These are phyloP conservation scores for Neoboletus subvelutipes DNA, from an alignment of 768 basidiomycete species.

Conservation along the genomic window DNA sequence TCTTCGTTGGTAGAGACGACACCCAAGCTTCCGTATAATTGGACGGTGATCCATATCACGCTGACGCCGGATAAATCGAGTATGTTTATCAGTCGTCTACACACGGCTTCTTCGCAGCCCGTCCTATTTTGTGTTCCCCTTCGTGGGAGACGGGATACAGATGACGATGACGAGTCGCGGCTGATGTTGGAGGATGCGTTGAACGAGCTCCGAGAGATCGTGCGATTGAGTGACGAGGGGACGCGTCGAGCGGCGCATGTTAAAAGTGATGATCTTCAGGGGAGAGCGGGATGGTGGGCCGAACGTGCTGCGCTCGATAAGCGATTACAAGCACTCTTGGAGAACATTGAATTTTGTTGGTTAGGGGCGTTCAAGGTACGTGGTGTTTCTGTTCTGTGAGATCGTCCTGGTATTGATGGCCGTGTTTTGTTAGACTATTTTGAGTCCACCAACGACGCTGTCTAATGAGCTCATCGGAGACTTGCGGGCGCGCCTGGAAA, in stretches of 20 bases:
- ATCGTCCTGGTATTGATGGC: not conserved
- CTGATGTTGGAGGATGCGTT: conserved; percentile 76
- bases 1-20: conserved; percentile 43
- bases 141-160: conserved; percentile 75
- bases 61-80: conserved; percentile 81
- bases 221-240: conserved; percentile 72
- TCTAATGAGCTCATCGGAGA: conserved; percentile 48
- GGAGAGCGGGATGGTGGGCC: conserved; percentile 83
- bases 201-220: conserved; percentile 74
- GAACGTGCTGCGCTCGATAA: conserved; percentile 72
- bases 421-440: conserved; percentile 48
- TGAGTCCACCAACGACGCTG: conserved; percentile 46
- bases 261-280: conserved; percentile 62
- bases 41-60: conserved; percentile 83
- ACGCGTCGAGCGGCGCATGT: conserved; percentile 72
- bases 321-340: conserved; percentile 69
- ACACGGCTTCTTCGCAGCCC: conserved; percentile 50
- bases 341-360: conserved; percentile 94
- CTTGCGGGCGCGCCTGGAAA: conserved; percentile 70
- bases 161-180: conserved; percentile 68
- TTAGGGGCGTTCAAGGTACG: conserved; percentile 94
- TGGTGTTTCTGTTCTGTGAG: not conserved
- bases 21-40: conserved; percentile 62
- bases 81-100: conserved; percentile 80
- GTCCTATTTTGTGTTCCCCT: conserved; percentile 89